Conservation (phyloP, 139 green algal species). For the Penium margaritaceum region DNA sequence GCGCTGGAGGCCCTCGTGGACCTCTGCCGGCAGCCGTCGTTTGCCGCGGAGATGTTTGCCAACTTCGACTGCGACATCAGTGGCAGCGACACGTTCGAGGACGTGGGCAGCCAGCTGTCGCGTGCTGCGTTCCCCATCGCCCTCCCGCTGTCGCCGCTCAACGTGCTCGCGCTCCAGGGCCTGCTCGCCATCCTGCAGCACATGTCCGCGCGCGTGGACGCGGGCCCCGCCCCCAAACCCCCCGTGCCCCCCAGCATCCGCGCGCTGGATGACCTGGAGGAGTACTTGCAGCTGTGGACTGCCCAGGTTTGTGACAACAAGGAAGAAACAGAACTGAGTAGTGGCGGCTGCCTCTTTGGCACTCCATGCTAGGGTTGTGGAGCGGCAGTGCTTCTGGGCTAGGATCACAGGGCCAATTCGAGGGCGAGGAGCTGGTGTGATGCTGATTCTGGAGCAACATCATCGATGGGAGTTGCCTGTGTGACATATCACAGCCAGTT, state of each 20-base stretch:
- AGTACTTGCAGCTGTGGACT: no score
- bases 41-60: conserved; percentile 75
- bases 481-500: no score
- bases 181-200: conserved; percentile 71
- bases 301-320: no score
- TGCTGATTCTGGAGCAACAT: no score
- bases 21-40: conserved; percentile 74
- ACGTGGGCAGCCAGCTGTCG: conserved; percentile 33
- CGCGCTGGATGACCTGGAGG: no score
- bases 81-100: conserved; percentile 72
- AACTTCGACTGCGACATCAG: conserved; percentile 83
- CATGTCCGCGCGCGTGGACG: conserved; percentile 43
- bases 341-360: no score
- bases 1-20: conserved; percentile 89
- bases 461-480: no score
- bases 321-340: no score
- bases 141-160: conserved; percentile 59
- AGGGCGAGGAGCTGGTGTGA: no score
- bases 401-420: no score
- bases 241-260: background rate
- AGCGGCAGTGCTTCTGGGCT: no score
- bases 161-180: conserved; percentile 79
- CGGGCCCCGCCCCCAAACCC: background rate
- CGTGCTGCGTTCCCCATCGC: conserved; percentile 73
- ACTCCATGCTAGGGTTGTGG: no score